Conservation (phyloP, 1,139 yeast species). For the Pichia norvegensis region DNA sequence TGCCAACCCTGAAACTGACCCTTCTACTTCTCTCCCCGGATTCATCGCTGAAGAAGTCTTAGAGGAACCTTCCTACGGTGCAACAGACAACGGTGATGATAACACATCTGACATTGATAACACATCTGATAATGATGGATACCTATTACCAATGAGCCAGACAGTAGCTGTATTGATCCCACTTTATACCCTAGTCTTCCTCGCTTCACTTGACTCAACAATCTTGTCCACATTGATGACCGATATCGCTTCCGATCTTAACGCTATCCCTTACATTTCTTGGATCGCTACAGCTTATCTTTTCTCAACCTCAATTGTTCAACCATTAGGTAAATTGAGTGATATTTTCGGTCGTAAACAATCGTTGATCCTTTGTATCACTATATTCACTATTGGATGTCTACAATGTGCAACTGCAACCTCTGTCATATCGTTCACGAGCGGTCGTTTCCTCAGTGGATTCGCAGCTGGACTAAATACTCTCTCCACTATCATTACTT, state of each 20-base stretch:
- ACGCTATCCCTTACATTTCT: slow-evolving; percentile 44
- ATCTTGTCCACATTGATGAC: slow-evolving; percentile 59
- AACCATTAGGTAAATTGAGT: slow-evolving; percentile 78
- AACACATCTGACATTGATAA: background rate
- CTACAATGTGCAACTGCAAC: slow-evolving; percentile 42
- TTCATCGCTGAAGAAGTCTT: slow-evolving; percentile 42
- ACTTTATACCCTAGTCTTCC: slow-evolving; percentile 30
- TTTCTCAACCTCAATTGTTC: slow-evolving; percentile 55
- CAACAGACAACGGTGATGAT: background rate
- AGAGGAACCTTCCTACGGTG: slow-evolving; percentile 13
- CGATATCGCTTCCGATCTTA: slow-evolving; percentile 53
- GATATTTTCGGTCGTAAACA: slow-evolving; percentile 77
- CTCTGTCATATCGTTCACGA: slow-evolving; percentile 38
- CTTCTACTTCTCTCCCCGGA: slow-evolving; percentile 40
- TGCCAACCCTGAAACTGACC: slow-evolving; percentile 18
- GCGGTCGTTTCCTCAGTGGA: slow-evolving; percentile 56
- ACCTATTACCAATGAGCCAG: slow-evolving; percentile 23
- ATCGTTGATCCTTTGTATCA: slow-evolving; percentile 41
- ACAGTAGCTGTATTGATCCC: slow-evolving; percentile 24
- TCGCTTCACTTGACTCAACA: slow-evolving; percentile 58
- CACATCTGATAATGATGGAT: slow-evolving; percentile 16
- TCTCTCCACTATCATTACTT: slow-evolving; percentile 45
- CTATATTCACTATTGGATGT: slow-evolving; percentile 48
- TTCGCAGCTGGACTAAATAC: slow-evolving; percentile 59
- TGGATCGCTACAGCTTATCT: slow-evolving; percentile 59